Base-by-base conservation (phyloP, 345 rosid genomes). In the Bruguiera sexangula region DNA sequence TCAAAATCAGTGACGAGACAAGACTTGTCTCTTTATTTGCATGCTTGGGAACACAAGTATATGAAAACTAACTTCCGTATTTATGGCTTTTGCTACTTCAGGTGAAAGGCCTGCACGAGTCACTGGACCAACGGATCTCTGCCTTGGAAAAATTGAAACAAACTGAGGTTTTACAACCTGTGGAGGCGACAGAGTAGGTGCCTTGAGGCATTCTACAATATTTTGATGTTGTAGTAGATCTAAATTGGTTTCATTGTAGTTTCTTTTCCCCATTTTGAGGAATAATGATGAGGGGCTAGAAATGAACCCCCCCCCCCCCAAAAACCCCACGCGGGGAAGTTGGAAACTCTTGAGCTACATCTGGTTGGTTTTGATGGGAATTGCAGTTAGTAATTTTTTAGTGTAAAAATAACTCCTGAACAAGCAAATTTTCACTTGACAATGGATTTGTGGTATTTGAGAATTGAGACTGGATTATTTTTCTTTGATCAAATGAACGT, bases 111-210 rank as follows among this genome's bases (percentile, higher is more conserved):
- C 80, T 88, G 54, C 90, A 88, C 5, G 87, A 85, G 36, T 84
- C 96, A 4, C 79, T 94, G 59, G 95, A 94, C 69, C 81, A 81
- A 69, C 83, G 96, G 77, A 87, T 94, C 75, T 85, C 87, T 29
- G 62, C 77, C 22, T 80, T 94, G 82, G 98, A 94, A 81, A 89
- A 82, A 74, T 68, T 88, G 86, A 94, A 88, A 78, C 90, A 80
- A 81, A 76, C 77, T 66, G 96, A 91, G 77, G 84, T 77, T 66
- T 73, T 94, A 16, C 89, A 81, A 53, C 85, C 85, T 8, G 82
- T 67, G 43, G 89, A 88, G 57, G 83, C 82, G 21, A 70, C 85
- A 16, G 92, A 93, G 71, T 91, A 91, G 85, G 50, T 63, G 63
- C 5, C 20, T 52, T 46, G 73, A 39, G 60, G 65, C 50, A 3